Evolutionary conservation across 2,329 filamentous ascomycete species (phyloP), one percentile per base, ranked within the genome.

Genomic region (Bipolaris victoriae): DNA sequence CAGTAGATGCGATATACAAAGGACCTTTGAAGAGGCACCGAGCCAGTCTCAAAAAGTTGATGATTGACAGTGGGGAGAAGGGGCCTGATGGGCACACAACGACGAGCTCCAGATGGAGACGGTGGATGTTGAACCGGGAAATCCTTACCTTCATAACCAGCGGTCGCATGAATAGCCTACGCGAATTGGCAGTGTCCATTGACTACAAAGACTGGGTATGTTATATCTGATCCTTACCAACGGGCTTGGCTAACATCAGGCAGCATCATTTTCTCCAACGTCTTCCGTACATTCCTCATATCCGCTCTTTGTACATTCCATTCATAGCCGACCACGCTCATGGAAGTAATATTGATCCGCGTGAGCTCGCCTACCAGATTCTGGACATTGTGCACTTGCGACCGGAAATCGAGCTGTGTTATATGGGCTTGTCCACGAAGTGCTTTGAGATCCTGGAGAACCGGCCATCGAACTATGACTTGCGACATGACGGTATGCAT

Each of bases 361-460:
- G 84, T 60, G 91, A 95, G 70, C 81, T 92, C 29, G 90, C 90
- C 0, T 79, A 91, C 60, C 89, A 93, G 70, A 84, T 94, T 45
- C 83, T 92, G 31, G 90, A 94, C 71, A 90, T 93, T 44, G 87
- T 94, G 52, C 87, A 89, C 11, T 80, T 95, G 15, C 84, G 90
- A 4, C 89, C 90, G 0, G 90, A 93, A 65, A 84, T 93, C 24
- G 87, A 89, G 68, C 81, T 95, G 13, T 91, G 88, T 74, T 94
- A 93, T 69, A 83, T 94, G 65, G 91, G 89, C 16, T 85, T 95
- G 52, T 83, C 83, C n/a, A 81, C 80, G 39, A 93, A 92, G 74
- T 95, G 91, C 75, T 95, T 90, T 69, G 91, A 95, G 73, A 89
- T 95, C 31, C 77, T 92, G 7, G 91, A 95, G 73, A 83, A 82